Base-by-base conservation (phyloP, 768 basidiomycete species). In the Leccinum sublutescens region DNA sequence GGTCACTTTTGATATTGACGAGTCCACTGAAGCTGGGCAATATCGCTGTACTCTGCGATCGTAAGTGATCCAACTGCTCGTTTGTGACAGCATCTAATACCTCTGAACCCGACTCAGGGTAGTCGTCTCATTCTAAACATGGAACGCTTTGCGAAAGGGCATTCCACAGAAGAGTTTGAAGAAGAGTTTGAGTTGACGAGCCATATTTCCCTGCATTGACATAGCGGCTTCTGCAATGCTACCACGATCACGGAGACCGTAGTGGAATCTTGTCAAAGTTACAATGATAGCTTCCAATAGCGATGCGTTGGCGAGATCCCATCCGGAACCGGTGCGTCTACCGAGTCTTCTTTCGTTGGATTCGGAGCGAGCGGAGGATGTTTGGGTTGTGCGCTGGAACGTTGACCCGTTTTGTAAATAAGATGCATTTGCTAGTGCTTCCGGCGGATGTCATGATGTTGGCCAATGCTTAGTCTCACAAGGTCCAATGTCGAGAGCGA, bases 341-440 rank as follows among this genome's bases (percentile, higher is more conserved):
- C 40, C 43, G 11, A n/a, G 43, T 23, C 12, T n/a, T 47, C 45
- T 7, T 12, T 19, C 14, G 19, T 29, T 23, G 25, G 15, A 3
- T 48, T 48, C 14, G 47, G 14, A 47, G 45, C 45, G 21, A 25
- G 15, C 23, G 12, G 23, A 0, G 47, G 47, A 11, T 40, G 17
- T 40, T 40, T 11, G 11, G 19, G 45, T 45, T 45, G 19, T 14
- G 21, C 12, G 12, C 23, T 23, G 47, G 7, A 47, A 25, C 14
- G 47, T 14, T 5, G 19, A 45, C 9, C 11, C 43, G 17, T n/a
- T 40, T 9, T 40, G 40, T 40, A n/a, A 40, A 40, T 40, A 21
- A 93, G 87, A 73, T 97, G 98, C 74, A 96, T 93, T 79, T 88
- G 95, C 94, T 63, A 98, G 40, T 40, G 40, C 43, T 45, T 19